These are phyloP conservation scores for Leccinum barrowsii DNA, from an alignment of 768 basidiomycete genomes.

Conservation along the genomic window DNA sequence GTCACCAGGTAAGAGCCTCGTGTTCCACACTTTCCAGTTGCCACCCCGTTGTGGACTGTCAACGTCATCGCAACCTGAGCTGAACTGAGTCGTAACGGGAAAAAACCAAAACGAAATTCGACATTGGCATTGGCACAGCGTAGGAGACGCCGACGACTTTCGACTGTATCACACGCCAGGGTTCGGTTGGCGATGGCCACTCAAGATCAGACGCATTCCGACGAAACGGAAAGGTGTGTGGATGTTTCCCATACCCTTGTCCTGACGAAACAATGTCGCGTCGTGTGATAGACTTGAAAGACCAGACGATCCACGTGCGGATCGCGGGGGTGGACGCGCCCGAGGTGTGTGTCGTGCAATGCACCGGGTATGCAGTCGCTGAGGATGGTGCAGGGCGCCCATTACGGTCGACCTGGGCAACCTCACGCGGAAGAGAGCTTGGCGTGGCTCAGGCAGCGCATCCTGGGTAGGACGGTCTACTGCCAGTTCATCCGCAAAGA, in stretches of 20 bases:
- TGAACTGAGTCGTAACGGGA: conserved; percentile 2
- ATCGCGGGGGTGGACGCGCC: conserved; percentile 93
- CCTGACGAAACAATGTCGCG: not conserved
- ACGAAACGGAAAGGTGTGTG: conserved; percentile 48
- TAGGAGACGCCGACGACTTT: conserved; percentile 88
- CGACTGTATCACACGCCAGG: conserved; percentile 79
- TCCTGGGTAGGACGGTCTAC: conserved; percentile 58
- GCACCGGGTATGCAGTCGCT: not conserved
- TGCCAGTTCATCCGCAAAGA: conserved; percentile 75
- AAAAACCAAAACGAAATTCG: not conserved
- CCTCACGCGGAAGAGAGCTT: conserved; percentile 71
- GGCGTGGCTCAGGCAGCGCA: conserved; percentile 58
- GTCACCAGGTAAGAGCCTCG: conserved; percentile 68
- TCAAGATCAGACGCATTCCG: conserved; percentile 69
- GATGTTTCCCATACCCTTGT: not conserved
- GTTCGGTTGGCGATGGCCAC: conserved; percentile 68
- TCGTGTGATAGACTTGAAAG: conserved; percentile 55
- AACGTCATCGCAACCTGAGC: not conserved
- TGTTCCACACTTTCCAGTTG: not conserved
- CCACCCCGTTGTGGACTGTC: not conserved
- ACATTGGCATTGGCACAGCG: conserved; percentile 39
- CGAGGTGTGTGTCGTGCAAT: conserved; percentile 49
- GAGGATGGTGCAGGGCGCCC: conserved; percentile 50
- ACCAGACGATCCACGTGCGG: conserved; percentile 82
- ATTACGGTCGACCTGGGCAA: conserved; percentile 82